phyloP scores from a whole-genome alignment of 2,329 filamentous ascomycete genomes.

The Rhynchosporium graminicola region DNA sequence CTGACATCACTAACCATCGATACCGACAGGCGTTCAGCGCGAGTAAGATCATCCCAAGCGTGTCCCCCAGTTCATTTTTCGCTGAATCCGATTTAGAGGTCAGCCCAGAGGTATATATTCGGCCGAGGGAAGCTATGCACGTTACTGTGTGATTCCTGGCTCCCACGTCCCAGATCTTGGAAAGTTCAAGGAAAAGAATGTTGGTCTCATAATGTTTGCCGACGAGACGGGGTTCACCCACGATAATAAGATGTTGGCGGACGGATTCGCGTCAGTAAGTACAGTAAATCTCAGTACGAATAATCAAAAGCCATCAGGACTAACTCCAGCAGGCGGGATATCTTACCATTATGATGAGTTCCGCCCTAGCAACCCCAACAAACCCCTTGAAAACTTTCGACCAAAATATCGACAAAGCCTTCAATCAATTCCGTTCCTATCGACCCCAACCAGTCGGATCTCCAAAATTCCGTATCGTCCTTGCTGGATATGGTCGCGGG shows the following conservation, averaged over 20 bases:
- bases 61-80: not conserved
- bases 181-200: not conserved
- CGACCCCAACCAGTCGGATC: not conserved
- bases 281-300: not conserved
- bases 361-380: not conserved
- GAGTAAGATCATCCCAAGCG: slow-evolving; percentile 8
- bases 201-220: slow-evolving; percentile 12
- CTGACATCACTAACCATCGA: not conserved
- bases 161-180: not conserved
- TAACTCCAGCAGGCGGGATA: not conserved
- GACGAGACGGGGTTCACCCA: slow-evolving; percentile 13
- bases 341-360: not conserved
- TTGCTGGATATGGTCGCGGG: not conserved
- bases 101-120: not conserved
- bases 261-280: slow-evolving; percentile 66
- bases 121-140: not conserved
- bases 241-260: slow-evolving; percentile 47
- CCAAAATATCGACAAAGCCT: not conserved
- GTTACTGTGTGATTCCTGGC: not conserved
- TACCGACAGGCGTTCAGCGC: slow-evolving; percentile 13
- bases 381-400: not conserved
- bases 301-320: not conserved
- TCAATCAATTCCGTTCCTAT: not conserved
- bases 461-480: not conserved
- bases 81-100: slow-evolving; percentile 1